Conservation (phyloP, 257 asterid genomes). For the Solanum sparsipilum region DNA sequence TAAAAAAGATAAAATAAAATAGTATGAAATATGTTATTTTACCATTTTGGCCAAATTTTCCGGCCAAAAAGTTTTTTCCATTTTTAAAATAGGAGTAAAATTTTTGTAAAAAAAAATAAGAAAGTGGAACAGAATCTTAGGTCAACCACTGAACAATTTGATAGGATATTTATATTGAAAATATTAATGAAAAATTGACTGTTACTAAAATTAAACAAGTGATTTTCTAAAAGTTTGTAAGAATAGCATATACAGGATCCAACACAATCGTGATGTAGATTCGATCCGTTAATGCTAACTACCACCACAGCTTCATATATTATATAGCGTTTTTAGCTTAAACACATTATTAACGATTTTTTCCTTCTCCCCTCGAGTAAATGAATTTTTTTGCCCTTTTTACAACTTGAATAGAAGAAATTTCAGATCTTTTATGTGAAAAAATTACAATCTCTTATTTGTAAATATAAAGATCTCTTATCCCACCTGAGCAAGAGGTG, state of each 20-base stretch:
- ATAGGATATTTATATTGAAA: neutral
- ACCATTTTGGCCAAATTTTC: too few relatives aligned
- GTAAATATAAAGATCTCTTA: neutral
- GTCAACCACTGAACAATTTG: conserved; percentile 17
- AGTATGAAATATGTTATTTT: too few relatives aligned
- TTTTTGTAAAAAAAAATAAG: neutral
- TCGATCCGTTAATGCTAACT: neutral
- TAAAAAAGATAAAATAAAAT: too few relatives aligned
- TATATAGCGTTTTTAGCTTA: neutral
- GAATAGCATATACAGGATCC: neutral
- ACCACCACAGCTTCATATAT: neutral
- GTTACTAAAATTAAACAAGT: neutral
- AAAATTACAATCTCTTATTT: neutral
- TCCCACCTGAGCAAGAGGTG: neutral
- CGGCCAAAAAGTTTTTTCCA: too few relatives aligned
- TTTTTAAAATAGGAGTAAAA: neutral
- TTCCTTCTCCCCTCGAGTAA: too few relatives aligned
- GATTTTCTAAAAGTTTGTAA: neutral
- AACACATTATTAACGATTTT: too few relatives aligned
- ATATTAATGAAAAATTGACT: neutral
- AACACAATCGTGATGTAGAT: neutral
- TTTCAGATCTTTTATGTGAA: too few relatives aligned
- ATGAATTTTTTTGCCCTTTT: too few relatives aligned
- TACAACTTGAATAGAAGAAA: too few relatives aligned
- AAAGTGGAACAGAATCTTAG: conserved; percentile 23